Evolutionary conservation across 75 land plant species (phyloP).

Genomic region (Cryptomeria japonica): DNA sequence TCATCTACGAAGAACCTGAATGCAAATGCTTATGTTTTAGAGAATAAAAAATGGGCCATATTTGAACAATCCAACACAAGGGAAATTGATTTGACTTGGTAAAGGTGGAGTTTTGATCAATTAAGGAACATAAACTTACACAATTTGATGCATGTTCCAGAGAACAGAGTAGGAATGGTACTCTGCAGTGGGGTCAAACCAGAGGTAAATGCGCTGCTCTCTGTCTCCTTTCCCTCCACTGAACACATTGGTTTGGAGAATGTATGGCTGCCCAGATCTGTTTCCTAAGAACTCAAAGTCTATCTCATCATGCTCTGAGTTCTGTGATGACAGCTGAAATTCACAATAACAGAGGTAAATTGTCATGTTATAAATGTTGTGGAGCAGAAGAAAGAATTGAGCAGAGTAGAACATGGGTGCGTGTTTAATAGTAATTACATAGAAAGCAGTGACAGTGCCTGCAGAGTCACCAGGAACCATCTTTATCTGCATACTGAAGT

Average conservation of each 20-base stretch:
- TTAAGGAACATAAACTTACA: conserved; percentile 32
- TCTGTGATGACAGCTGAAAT: conserved; percentile 65
- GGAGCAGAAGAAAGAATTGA: not conserved
- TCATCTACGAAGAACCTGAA: conserved; percentile 50
- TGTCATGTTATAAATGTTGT: not conserved
- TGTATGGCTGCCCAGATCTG: conserved; percentile 61
- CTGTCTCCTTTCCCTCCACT: conserved; percentile 65
- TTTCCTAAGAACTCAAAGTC: conserved; percentile 84
- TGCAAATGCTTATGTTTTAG: not conserved
- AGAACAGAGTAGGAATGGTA: conserved; percentile 61
- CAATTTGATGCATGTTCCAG: conserved; percentile 62
- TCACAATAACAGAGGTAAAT: not conserved
- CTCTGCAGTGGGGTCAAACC: conserved; percentile 73
- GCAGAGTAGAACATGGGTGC: not conserved
- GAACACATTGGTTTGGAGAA: conserved; percentile 75
- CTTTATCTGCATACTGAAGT: conserved; percentile 72
- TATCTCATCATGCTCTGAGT: conserved; percentile 71
- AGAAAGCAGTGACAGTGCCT: conserved; percentile 67
- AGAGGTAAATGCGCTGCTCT: conserved; percentile 76
- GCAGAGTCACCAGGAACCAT: conserved; percentile 65
- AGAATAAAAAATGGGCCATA: not conserved
- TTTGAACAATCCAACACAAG: not conserved
- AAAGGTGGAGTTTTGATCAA: not conserved
- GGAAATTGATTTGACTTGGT: not conserved
- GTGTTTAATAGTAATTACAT: conserved; percentile 27